Base-by-base conservation (phyloP, 352 stramenopile genomes). In the Phytophthora pistaciae region DNA sequence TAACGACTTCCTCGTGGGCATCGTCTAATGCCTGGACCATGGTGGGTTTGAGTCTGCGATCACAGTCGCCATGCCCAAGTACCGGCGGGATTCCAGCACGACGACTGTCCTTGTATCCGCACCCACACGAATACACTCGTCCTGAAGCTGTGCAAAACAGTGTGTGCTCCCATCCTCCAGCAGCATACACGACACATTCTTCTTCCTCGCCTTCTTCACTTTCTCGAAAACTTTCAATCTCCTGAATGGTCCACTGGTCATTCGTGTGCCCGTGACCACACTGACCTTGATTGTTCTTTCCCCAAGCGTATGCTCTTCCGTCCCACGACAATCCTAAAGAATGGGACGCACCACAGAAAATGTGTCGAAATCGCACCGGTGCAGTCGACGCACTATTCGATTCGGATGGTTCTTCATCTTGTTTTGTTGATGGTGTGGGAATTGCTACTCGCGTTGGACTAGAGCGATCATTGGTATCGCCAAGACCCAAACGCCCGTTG, bases 241-340 rank as follows among this genome's bases (percentile, higher is more conserved):
- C 78, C 31, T 86, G 74, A 20, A 88, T 74, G 0, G 50, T 82
- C 57, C 83, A 79, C 38, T 93, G 83, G 56, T 96, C 89, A 42
- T 92, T 92, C 0, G 84, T 91, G 55, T 94, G 85, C 0, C 86
- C 89, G 67, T 92, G 87, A 0, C 90, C 90, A 25, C 87, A 95
- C 63, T 96, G 90, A 0, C 90, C 90, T 56, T 96, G 90, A 36
- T 95, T 95, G 52, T 96, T 96, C 58, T 95, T 95, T 10, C 90
- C 90, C 90, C 90, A 96, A 3, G 77, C 56, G 56, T 87, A 95
- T 1, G 66, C 73, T 27, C 63, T 76, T 16, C 90, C 90, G 46
- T 92, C 77, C 9, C 57, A 75, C 8, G 82, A 84, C 20, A 95
- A 56, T 0, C 80, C 87, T n/a, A 95, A 57, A 0, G 85, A 94